A percentile compares a stretch with the other conserved stretches of the same genome.
Evolutionary conservation across 129 eudicot species (phyloP).

Genomic region (Artemisia annua): DNA sequence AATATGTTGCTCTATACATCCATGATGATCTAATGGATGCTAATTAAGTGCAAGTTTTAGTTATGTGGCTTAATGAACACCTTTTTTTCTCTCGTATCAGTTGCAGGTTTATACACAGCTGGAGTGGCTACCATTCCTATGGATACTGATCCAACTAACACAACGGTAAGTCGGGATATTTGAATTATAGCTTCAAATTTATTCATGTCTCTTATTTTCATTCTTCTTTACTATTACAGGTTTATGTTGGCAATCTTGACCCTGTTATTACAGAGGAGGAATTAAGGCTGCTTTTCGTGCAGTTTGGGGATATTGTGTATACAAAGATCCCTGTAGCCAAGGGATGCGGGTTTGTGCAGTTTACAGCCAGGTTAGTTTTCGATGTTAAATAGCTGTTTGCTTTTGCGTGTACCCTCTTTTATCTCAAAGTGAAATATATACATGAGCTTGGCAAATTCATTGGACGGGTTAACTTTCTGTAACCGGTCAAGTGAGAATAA

Average conservation of each 20-base stretch:
- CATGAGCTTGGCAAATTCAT: not conserved
- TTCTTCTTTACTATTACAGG: slow-evolving; percentile 42
- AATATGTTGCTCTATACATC: not conserved
- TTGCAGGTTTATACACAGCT: slow-evolving; percentile 74
- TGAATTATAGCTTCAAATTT: slow-evolving; percentile 1
- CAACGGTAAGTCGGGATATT: slow-evolving; percentile 65
- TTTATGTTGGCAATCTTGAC: slow-evolving; percentile 86
- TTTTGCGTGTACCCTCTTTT: not conserved
- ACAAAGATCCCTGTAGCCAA: slow-evolving; percentile 82
- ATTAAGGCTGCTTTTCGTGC: slow-evolving; percentile 80
- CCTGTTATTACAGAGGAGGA: slow-evolving; percentile 86
- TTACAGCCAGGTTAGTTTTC: slow-evolving; percentile 57
- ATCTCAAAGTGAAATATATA: not conserved
- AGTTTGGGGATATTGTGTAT: slow-evolving; percentile 79
- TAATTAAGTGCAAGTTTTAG: not conserved
- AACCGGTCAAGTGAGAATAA: not conserved
- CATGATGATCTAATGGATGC: slow-evolving; percentile 12
- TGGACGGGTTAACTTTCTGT: not conserved
- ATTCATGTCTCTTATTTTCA: slow-evolving; percentile 10
- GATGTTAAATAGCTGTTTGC: slow-evolving; percentile 2
- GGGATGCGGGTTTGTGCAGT: slow-evolving; percentile 97
- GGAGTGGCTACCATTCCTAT: slow-evolving; percentile 54
- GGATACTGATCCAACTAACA: slow-evolving; percentile 76
- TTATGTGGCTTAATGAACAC: not conserved
- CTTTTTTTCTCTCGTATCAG: slow-evolving; percentile 14